A percentile compares a stretch with the other conserved stretches of the same genome.
phyloP scores from a whole-genome alignment of 1,139 yeast species.

The Candida freyschussii region DNA sequence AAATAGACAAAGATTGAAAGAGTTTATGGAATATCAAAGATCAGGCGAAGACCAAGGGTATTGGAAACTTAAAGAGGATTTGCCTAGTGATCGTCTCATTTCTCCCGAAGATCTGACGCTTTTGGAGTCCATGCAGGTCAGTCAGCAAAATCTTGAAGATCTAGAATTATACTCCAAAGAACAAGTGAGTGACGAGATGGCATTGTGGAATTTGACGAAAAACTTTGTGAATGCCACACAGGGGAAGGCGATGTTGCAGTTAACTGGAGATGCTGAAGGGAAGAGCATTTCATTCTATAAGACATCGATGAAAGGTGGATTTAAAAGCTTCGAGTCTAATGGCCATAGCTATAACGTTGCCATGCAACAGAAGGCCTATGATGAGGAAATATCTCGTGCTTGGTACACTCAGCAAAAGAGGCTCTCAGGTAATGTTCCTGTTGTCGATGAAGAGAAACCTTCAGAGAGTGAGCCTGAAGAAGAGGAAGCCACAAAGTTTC shows the following conservation, averaged over 20 bases:
- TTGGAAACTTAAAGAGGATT: conserved; percentile 84
- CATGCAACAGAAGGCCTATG: conserved; percentile 86
- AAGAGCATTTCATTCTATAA: conserved; percentile 85
- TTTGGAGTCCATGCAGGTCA: conserved; percentile 89
- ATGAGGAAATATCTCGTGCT: conserved; percentile 81
- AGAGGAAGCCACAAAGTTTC: conserved; percentile 34
- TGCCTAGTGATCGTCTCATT: conserved; percentile 78
- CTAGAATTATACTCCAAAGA: conserved; percentile 47
- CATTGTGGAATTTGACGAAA: conserved; percentile 91
- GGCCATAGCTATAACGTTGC: conserved; percentile 78
- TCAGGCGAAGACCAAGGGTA: conserved; percentile 93
- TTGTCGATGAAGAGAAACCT: conserved; percentile 33
- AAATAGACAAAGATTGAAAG: conserved; percentile 90
- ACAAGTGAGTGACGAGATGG: conserved; percentile 75
- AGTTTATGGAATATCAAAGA: conserved; percentile 96
- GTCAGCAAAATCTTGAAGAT: conserved; percentile 80
- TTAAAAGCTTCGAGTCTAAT: conserved; percentile 55
- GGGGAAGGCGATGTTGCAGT: conserved; percentile 93
- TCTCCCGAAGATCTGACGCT: conserved; percentile 89
- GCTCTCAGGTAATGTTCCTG: conserved; percentile 43
- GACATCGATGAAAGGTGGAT: conserved; percentile 94
- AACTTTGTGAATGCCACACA: conserved; percentile 93
- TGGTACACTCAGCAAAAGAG: conserved; percentile 85
- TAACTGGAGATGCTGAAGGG: conserved; percentile 94
- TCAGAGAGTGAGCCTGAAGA: conserved; percentile 23